A percentile compares a stretch with the other conserved stretches of the same genome.
phyloP scores from a whole-genome alignment of 2,329 filamentous ascomycete species.

The Cladosporium sphaerospermum region DNA sequence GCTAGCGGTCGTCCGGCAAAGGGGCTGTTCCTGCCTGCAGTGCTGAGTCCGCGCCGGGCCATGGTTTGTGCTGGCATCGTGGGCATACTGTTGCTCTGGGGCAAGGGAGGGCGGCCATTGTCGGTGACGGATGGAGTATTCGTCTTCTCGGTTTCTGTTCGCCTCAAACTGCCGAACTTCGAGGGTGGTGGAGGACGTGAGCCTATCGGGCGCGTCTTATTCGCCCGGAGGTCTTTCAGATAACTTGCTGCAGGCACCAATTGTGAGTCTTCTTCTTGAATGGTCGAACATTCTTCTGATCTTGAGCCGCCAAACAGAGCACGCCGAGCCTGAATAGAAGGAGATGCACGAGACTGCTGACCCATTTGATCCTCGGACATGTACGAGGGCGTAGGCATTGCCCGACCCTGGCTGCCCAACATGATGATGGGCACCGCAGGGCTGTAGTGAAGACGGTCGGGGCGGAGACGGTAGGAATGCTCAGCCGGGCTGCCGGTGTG shows the following conservation, averaged over 20 bases:
- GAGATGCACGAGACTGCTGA: constrained; percentile 12
- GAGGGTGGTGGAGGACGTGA: constrained; percentile 59
- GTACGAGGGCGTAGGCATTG: constrained; percentile 10
- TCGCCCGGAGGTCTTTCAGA: constrained; percentile 63
- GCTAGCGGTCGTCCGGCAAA: constrained; percentile 29
- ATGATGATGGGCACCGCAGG: background rate
- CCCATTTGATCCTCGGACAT: constrained; percentile 13
- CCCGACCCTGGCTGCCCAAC: constrained; percentile 11
- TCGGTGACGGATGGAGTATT: constrained; percentile 8
- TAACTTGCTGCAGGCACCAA: constrained; percentile 52
- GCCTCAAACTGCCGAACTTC: constrained; percentile 28
- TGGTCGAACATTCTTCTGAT: constrained; percentile 3
- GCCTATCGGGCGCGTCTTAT: constrained; percentile 61
- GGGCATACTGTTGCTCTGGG: constrained; percentile 29
- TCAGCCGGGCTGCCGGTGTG: background rate
- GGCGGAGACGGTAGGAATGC: constrained; percentile 10
- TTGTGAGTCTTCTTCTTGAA: constrained; percentile 8
- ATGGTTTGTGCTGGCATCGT: constrained; percentile 20
- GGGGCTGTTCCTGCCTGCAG: constrained; percentile 16
- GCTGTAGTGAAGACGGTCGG: background rate
- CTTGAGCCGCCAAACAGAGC: constrained; percentile 9
- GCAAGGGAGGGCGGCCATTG: constrained; percentile 25
- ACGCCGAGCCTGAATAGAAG: constrained; percentile 9
- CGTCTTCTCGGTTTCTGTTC: constrained; percentile 23
- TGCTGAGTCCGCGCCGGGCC: constrained; percentile 22